Percentiles rank a stretch among this genome's conserved stretches.
Evolutionary conservation across 2,329 filamentous ascomycete genomes (phyloP).

Genomic region (Mollisiaceae sp.): DNA sequence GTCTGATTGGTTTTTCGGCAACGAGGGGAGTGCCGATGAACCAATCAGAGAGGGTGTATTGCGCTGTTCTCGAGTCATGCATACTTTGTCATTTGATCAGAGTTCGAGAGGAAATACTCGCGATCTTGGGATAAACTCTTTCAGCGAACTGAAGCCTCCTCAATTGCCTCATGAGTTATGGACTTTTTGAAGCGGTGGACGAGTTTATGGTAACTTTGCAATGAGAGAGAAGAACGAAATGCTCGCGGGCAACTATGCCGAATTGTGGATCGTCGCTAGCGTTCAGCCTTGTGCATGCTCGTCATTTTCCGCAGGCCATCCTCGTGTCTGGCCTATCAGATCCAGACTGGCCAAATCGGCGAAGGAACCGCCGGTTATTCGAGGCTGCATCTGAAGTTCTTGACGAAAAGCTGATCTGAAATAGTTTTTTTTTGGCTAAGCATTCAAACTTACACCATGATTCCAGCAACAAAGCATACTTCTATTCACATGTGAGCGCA

Average conservation of each 20-base stretch:
- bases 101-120: background rate
- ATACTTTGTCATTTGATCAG: background rate
- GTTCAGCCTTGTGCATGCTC: background rate
- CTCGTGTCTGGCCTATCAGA: background rate
- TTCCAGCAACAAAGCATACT: background rate
- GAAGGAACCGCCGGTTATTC: background rate
- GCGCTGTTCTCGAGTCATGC: background rate
- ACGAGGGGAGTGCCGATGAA: background rate
- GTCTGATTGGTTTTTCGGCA: background rate
- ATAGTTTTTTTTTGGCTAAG: no score
- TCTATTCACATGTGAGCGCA: slow-evolving; percentile 5
- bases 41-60: background rate
- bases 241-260: background rate
- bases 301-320: background rate
- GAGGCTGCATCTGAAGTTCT: background rate
- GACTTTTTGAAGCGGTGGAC: background rate
- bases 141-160: background rate
- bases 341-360: background rate
- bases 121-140: background rate
- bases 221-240: background rate
- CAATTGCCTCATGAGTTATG: background rate
- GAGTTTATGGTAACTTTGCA: background rate
- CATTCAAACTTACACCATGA: background rate
- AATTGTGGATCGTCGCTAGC: background rate
- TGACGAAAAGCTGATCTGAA: no score